Evolutionary conservation across 768 basidiomycete species (phyloP), one percentile per base, ranked within the genome.

Genomic region (Pleurotus eryngii): DNA sequence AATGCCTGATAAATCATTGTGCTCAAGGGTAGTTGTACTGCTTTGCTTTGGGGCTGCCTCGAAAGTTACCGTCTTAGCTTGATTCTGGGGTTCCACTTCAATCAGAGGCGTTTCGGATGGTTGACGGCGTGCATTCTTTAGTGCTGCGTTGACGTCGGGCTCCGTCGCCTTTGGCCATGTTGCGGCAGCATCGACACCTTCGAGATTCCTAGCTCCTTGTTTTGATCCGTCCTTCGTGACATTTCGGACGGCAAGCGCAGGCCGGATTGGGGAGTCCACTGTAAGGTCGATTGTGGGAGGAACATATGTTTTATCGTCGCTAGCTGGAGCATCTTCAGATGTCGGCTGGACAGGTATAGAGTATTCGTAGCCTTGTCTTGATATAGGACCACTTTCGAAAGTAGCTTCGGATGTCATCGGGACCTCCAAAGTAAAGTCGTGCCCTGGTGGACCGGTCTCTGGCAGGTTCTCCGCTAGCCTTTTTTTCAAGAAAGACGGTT

Each of bases 261-360:
- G 55, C 6, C 55, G 49, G 24, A 11, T 46, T 38, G 67, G 63
- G 15, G 60, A 55, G 43, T 74, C 71, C 17, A 64, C 59, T n/a
- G 77, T 81, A 55, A 81, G 69, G 64, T 83, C 81, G 57, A 81
- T 75, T 43, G 73, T 77, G 6, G 70, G 61, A 18, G 60, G 58
- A 43, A 74, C 61, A 59, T 61, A 20, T 7, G 7, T 11, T 20
- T 7, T 26, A 15, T 15, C 24, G 24, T 18, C 24, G 11, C 46
- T 20, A 18, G 17, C 46, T 20, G 14, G 6, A 24, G 14, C 5
- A 24, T 48, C 46, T 24, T 48, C 24, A 5, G 46, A 20, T 17
- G 17, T 48, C 24, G 18, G 14, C 22, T 48, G 46, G 20, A 48
- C 24, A 14, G 22, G 46, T 26, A 48, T 9, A 24, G 46, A 48